Base-by-base conservation (phyloP, 106 monocot species). In the Ottelia alismoides region DNA sequence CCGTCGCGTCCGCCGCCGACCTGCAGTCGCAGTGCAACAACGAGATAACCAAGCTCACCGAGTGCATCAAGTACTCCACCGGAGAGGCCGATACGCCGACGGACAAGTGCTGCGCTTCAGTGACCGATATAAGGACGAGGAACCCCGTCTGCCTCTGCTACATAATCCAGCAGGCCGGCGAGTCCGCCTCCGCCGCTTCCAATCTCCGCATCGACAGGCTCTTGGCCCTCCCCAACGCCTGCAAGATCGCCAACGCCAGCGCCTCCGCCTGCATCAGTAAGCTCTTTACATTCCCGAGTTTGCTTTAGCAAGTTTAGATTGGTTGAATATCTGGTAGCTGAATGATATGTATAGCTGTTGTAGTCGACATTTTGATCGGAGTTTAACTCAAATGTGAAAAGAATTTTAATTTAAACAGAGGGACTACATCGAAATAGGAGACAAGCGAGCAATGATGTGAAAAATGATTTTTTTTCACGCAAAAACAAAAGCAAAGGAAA, bases 81-180 rank as follows among this genome's bases (percentile, higher is more conserved):
- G 80, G 54, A 14, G 53, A 75, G 58, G 55, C 17, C 2, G 74
- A 72, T 9, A 2, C 68, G 30, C 89, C 89, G 43, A 46, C 84
- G 2, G 25, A 52, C 21, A 29, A 54, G 7, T 90, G 89, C 62
- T 90, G 89, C 53, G 31, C 22, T 45, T 65, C 77, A 16, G 69
- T 61, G 61, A 16, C 28, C 28, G 72, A 72, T 1, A 71, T 80
- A 11, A 46, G 58, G 55, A 28, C 43, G 20, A 25, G 31, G 31
- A 47, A 72, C 32, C 73, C 84, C 1, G 69, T 60, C 12, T 90
- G 89, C 68, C 69, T 90, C n/a, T 90, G 89, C 64, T 80, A 65
- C 64, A 60, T 84, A 29, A 78, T 84, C 28, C 89, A 83, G 51
- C 77, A 75, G 65, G 28, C 69, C 16, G 56, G 70, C 27, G 27